Percentiles rank a stretch among this genome's conserved stretches.
Evolutionary conservation across 2,329 filamentous ascomycete species (phyloP).

Genomic region (Ascochyta pisi): DNA sequence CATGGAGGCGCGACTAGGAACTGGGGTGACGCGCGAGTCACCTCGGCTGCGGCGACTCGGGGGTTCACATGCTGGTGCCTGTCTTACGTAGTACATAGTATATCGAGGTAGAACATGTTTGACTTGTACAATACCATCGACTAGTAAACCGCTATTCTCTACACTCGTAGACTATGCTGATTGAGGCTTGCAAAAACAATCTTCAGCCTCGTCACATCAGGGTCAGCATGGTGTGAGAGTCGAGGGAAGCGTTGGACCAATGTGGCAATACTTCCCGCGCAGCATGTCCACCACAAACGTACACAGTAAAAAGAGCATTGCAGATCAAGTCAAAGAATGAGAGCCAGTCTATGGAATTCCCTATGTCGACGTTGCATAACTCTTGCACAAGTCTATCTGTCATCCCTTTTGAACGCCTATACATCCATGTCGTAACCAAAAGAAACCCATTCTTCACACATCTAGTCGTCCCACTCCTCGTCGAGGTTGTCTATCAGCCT

Average conservation of each 20-base stretch:
- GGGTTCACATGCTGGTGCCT: not conserved
- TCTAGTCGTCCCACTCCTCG: constrained; percentile 89
- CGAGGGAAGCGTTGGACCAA: no score
- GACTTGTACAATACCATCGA: no score
- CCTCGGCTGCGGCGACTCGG: constrained; percentile 10
- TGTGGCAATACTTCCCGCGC: not conserved
- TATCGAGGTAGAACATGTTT: no score
- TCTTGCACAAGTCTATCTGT: not conserved
- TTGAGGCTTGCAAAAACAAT: no score
- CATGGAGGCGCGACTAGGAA: constrained; percentile 6
- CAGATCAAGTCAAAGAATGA: not conserved
- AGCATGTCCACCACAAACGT: no score
- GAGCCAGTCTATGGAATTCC: not conserved
- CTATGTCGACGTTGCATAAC: not conserved
- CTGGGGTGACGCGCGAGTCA: constrained; percentile 4
- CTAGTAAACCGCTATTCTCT: no score
- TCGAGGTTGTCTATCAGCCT: constrained; percentile 93
- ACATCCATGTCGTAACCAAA: not conserved
- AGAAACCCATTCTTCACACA: not conserved
- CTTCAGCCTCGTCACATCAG: no score
- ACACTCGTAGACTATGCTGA: no score
- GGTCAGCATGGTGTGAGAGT: no score
- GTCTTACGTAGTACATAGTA: no score
- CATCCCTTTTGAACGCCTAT: not conserved
- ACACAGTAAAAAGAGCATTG: no score